Percentiles rank a stretch among this genome's conserved stretches.
Conservation (phyloP, 73 alveolate genomes). For the Loxodes magnus region DNA sequence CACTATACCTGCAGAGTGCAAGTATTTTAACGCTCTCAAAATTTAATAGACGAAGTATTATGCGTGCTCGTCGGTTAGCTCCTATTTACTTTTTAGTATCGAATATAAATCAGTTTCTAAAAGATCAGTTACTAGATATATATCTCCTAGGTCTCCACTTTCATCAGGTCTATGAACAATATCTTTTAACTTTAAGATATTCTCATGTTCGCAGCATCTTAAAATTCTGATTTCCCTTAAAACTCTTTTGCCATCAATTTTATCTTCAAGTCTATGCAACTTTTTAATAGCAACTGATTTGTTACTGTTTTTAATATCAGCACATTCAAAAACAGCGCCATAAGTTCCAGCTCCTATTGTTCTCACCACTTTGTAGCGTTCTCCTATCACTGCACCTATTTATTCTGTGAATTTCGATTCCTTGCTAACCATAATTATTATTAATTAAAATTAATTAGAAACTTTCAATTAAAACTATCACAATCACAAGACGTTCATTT, state of each 20-base stretch:
- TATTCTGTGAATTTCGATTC: too few species aligned
- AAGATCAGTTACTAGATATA: slow-evolving; percentile 62
- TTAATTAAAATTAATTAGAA: too few species aligned
- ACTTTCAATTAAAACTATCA: too few species aligned
- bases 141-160: slow-evolving; percentile 15
- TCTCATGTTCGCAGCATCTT: slow-evolving; percentile 1
- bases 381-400: too few species aligned
- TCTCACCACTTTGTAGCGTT: slow-evolving; percentile 7
- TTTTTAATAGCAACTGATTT: slow-evolving; percentile 2
- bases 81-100: slow-evolving; percentile 52
- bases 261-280: slow-evolving; percentile 8
- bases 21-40: slow-evolving; percentile 12
- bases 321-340: slow-evolving; percentile 6
- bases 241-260: slow-evolving; percentile 5
- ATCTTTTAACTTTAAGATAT: background rate
- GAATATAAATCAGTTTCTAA: slow-evolving; percentile 82
- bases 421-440: too few species aligned
- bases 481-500: too few species aligned
- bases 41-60: slow-evolving; percentile 63
- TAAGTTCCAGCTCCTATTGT: slow-evolving; percentile 12
- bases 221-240: slow-evolving; percentile 9
- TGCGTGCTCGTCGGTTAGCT: slow-evolving; percentile 58
- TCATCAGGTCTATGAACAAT: slow-evolving; percentile 3
- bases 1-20: slow-evolving; percentile 4
- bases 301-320: background rate